These are phyloP conservation scores for Patellaria atrata DNA, from an alignment of 495 filamentous ascomycete species.

Conservation along the genomic window DNA sequence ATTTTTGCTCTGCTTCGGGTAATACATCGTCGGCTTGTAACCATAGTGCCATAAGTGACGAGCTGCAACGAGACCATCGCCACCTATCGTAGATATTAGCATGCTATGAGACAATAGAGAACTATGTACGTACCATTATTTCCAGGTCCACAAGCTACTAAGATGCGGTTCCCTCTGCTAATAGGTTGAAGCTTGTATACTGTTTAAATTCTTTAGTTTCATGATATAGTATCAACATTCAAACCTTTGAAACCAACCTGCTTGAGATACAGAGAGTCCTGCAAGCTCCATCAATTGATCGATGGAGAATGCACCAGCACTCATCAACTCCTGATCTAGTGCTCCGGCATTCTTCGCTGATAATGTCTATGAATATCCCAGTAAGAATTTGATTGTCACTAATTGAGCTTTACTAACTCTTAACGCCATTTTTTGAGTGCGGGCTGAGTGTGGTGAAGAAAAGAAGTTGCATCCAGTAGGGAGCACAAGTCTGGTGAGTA, in stretches of 20 bases:
- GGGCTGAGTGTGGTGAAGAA: too few species aligned
- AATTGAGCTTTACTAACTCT: background rate
- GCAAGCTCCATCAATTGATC: constrained; percentile 98
- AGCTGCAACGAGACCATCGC: constrained; percentile 89
- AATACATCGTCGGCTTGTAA: constrained; percentile 81
- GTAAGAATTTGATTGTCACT: too few species aligned
- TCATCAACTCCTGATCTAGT: constrained; percentile 91
- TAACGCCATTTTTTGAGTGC: constrained; percentile 4
- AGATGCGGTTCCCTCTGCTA: constrained; percentile 52
- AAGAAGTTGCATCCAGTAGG: too few species aligned
- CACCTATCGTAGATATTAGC: constrained; percentile 39
- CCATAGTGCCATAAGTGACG: constrained; percentile 90
- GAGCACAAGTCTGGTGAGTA: too few species aligned
- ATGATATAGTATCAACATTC: background rate
- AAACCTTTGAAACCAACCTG: constrained; percentile 35
- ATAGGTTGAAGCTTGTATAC: constrained; percentile 76
- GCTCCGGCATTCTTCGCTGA: constrained; percentile 75
- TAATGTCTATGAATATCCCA: constrained; percentile 46
- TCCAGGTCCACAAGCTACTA: constrained; percentile 85
- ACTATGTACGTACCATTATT: constrained; percentile 60
- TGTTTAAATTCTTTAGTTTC: constrained; percentile 20
- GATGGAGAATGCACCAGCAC: constrained; percentile 75
- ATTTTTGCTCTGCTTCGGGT: constrained; percentile 80
- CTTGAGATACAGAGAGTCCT: constrained; percentile 85
- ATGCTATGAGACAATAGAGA: background rate